Evolutionary conservation across 108 stramenopile species (phyloP).

Genomic region (Skeletonema costatum): DNA sequence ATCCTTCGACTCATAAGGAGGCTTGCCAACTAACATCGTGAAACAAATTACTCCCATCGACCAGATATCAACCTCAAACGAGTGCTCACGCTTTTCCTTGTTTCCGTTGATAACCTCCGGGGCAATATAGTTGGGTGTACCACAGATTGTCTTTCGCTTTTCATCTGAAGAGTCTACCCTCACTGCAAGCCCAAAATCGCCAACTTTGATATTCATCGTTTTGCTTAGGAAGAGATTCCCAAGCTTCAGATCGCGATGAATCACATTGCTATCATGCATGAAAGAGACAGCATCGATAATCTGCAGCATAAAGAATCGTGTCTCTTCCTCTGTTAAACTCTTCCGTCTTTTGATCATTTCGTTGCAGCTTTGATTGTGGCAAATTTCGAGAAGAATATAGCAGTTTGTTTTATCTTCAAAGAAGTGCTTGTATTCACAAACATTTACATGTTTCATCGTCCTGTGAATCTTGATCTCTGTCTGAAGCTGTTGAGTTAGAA

Average conservation of each 20-base stretch:
- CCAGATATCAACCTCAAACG: conserved; percentile 98
- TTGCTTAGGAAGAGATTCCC: conserved; percentile 96
- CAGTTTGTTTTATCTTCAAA: conserved; percentile 97
- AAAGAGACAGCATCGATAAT: conserved; percentile 88
- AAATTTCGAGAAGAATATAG: conserved; percentile 98
- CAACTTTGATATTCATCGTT: conserved; percentile 80
- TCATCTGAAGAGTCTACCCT: conserved; percentile 83
- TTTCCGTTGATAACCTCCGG: conserved; percentile 96
- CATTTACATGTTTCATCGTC: conserved; percentile 86
- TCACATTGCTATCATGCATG: conserved; percentile 91
- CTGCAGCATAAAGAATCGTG: conserved; percentile 78
- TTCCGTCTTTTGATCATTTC: conserved; percentile 94
- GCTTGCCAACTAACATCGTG: conserved; percentile 96
- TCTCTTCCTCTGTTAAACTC: conserved; percentile 88
- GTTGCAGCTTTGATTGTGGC: conserved; percentile 95
- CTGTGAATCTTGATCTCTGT: conserved; percentile 99
- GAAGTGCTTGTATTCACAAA: conserved; percentile 97
- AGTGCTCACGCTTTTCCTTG: conserved; percentile 88
- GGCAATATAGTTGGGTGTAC: conserved; percentile 99
- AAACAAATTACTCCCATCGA: conserved; percentile 97
- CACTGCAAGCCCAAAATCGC: conserved; percentile 98
- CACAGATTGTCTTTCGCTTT: conserved; percentile 96
- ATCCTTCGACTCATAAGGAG: conserved; percentile 97
- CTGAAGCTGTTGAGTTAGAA: conserved; percentile 77
- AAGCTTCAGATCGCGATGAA: conserved; percentile 99